phyloP scores from a whole-genome alignment of 495 filamentous ascomycete species.

The Penicillium arizonense region DNA sequence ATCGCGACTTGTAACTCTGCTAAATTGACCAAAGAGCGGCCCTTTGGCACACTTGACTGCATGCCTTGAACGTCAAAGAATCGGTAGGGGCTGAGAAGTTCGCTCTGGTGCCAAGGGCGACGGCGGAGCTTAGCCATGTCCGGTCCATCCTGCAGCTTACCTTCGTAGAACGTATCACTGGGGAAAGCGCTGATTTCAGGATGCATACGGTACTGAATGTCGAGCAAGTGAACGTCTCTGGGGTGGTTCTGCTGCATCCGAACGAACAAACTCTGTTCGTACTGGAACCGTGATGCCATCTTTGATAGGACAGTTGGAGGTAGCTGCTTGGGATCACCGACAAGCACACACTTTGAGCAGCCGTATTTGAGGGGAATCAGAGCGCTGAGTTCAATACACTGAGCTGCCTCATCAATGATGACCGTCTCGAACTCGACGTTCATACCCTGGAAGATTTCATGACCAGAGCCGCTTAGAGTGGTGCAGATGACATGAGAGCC shows the following conservation, averaged over 20 bases:
- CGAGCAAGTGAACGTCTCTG: slow-evolving; percentile 86
- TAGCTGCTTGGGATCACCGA: slow-evolving; percentile 95
- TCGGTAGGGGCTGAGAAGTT: slow-evolving; percentile 84
- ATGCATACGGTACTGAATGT: slow-evolving; percentile 99
- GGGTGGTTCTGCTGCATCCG: slow-evolving; percentile 94
- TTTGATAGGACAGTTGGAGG: slow-evolving; percentile 94
- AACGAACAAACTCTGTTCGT: slow-evolving; percentile 97
- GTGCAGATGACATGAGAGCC: slow-evolving; percentile 91
- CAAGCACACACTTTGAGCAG: slow-evolving; percentile 93
- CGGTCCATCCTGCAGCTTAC: slow-evolving; percentile 76
- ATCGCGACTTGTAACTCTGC: slow-evolving; percentile 84
- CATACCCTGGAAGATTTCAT: slow-evolving; percentile 94
- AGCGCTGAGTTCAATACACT: slow-evolving; percentile 95
- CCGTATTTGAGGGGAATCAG: slow-evolving; percentile 97
- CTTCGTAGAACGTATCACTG: slow-evolving; percentile 88
- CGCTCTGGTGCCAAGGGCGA: slow-evolving; percentile 80
- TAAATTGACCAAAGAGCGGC: slow-evolving; percentile 86
- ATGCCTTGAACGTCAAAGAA: slow-evolving; percentile 95
- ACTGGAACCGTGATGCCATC: slow-evolving; percentile 87
- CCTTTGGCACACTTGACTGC: slow-evolving; percentile 71
- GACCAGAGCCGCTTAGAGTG: slow-evolving; percentile 91
- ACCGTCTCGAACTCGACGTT: slow-evolving; percentile 98
- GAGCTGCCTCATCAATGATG: slow-evolving; percentile 96
- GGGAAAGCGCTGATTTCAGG: slow-evolving; percentile 91
- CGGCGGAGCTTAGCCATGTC: slow-evolving; percentile 73